phyloP scores from a whole-genome alignment of 352 stramenopile genomes.

The Pythium oligandrum region DNA sequence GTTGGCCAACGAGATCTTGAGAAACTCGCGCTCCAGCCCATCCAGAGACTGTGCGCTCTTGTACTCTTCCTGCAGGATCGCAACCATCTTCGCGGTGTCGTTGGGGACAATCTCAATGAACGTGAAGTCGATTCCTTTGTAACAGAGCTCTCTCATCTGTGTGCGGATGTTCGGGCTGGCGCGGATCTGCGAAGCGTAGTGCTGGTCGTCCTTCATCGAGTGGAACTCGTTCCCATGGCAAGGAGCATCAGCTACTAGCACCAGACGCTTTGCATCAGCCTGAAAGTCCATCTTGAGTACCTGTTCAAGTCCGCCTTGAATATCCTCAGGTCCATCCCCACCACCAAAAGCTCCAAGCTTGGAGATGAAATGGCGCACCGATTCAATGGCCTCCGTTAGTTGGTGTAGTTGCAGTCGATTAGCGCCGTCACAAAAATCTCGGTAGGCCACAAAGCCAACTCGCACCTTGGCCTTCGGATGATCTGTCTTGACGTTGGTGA shows the following conservation, averaged over 20 bases:
- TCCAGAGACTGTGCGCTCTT: conserved; percentile 2
- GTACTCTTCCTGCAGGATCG: conserved; percentile 25
- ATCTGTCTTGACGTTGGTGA: conserved; percentile 20
- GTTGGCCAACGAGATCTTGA: conserved; percentile 13
- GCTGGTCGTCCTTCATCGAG: conserved; percentile 1
- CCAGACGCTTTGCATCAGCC: conserved; percentile 21
- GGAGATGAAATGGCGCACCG: conserved; percentile 21
- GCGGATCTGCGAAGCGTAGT: conserved; percentile 14
- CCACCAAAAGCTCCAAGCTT: conserved; percentile 21
- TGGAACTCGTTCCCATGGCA: conserved; percentile 34
- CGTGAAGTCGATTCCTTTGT: conserved; percentile 32
- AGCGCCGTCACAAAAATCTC: conserved; percentile 30
- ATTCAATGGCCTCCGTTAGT: conserved; percentile 17
- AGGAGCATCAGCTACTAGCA: conserved; percentile 29
- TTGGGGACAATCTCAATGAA: conserved; percentile 26
- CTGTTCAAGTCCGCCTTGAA: conserved; percentile 26
- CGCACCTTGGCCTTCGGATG: conserved; percentile 20
- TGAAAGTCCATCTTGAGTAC: conserved; percentile 24
- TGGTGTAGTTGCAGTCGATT: conserved; percentile 18
- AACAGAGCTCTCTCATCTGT: conserved; percentile 27
- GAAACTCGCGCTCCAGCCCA: conserved; percentile 18
- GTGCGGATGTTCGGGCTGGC: conserved; percentile 25
- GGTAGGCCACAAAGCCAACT: conserved; percentile 38
- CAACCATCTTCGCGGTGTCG: conserved; percentile 26
- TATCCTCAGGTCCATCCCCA: conserved; percentile 30